Base-by-base conservation (phyloP, 2,329 filamentous ascomycete species). In the Aureobasidium mangrovei region DNA sequence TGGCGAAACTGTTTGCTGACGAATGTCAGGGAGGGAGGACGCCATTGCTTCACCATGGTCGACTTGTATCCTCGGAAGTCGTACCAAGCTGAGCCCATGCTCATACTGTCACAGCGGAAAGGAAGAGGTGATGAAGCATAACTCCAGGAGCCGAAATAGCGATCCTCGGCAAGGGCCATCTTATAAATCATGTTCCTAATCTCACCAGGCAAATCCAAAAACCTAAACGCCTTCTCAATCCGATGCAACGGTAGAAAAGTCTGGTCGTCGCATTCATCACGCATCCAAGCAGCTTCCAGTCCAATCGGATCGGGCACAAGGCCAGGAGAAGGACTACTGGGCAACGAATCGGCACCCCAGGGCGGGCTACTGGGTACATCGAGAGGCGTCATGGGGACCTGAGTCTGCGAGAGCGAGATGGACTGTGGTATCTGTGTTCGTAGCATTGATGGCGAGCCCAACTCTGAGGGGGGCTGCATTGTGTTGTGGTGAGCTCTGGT, bases 171-270 rank as follows among this genome's bases (percentile, higher is more conserved):
- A 6, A 47, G 3, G 2, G 10, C 10, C 3, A 27, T 4, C 18
- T 32, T n/a, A 29, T 49, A 49, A 12, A 49, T 32, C 26, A 49
- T 49, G 27, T 40, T 49, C 6, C 46, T 6, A 6, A 49, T 18
- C 46, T 49, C 46, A 40, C 35, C 35, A 40, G 46, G 46, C 7
- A 49, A 8, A 32, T 49, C 46, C 27, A 49, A 4, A 6, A 49
- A 49, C 7, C 46, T 26, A 5, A 49, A 49, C 18, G 46, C 35
- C 7, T 40, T 40, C 36, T 40, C 35, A 31, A 31, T 32, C 36
- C 32, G 46, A 18, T 32, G 33, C 18, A 18, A 18, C 38, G 45
- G 35, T 4, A 32, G 45, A 4, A 48, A 24, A 10, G 35, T 7
- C 3, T 35, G 35, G 18, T 40, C 45, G n/a, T 48, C 35, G n/a